Evolutionary conservation across 2,329 filamentous ascomycete species (phyloP), one percentile per base, ranked within the genome.

Genomic region (Penicillium sp.): DNA sequence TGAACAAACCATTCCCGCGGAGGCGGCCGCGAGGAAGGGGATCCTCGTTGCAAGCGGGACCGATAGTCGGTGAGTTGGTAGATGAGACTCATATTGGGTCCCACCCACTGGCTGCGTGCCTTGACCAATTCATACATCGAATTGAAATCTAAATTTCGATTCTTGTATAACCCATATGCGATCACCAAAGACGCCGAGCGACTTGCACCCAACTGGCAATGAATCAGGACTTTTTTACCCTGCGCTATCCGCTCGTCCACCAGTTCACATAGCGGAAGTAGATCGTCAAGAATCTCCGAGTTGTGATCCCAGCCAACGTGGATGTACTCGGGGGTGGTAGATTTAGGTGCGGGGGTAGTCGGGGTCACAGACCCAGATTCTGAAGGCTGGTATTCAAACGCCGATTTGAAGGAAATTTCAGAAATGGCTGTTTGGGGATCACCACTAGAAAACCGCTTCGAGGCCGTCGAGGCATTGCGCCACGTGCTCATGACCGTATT

Each of bases 261-360:
- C 16, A 87, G 73, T 66, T 85, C 83, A 68, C 87, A 87, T 8
- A 89, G 74, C 13, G 80, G 82, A 58, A 83, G 79, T 11, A 89
- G 75, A 69, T 89, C 86, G 33, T 87, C 84, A 8, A 89, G 80
- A 55, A 89, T 88, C 66, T 89, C 87, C 13, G 86, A 88, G 70
- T 89, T 89, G 73, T 89, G 86, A 66, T 89, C 86, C 86, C 86
- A 89, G 8, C 81, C 81, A 55, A 89, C 84, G 70, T 89, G 86
- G 28, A 89, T 83, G 68, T 89, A 89, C 69, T 89, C 86, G 2
- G 86, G 86, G n/a, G 77, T 73, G 26, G 75, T 58, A 8, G 68
- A 56, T 35, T 58, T 58, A 22, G 61, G 69, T 1, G 69, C 69
- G 57, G 74, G 76, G 26, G 73, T 72, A 6, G 71, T 73, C 11